These are phyloP conservation scores for Ceratocystis papillata DNA, from an alignment of 2,329 filamentous ascomycete genomes.

Conservation along the genomic window DNA sequence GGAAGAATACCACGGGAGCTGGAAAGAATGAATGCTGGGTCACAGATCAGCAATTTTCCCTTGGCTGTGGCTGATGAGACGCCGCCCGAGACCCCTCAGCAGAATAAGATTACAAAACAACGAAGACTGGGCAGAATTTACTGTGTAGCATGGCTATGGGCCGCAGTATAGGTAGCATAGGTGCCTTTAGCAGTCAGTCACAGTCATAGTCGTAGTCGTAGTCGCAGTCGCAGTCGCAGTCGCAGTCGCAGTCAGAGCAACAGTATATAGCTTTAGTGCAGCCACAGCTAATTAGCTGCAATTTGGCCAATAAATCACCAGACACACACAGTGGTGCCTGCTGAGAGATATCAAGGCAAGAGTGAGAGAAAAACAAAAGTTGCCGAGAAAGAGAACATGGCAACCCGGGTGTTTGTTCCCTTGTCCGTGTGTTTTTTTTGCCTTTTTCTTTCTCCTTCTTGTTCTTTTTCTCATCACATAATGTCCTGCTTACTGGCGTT, in stretches of 20 bases:
- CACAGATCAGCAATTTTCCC: too few relatives aligned
- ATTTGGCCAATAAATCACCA: background rate
- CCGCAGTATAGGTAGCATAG: too few relatives aligned
- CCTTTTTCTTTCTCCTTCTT: background rate
- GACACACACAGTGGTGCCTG: background rate
- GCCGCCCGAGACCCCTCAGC: too few relatives aligned
- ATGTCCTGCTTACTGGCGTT: too few relatives aligned
- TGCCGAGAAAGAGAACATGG: background rate
- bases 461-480: background rate
- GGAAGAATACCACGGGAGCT: background rate
- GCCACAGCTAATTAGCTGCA: background rate
- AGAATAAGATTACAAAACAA: too few relatives aligned
- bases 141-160: too few relatives aligned
- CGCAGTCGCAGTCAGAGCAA: background rate
- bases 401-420: background rate
- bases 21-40: background rate
- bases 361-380: background rate
- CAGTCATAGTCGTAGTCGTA: background rate
- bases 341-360: background rate
- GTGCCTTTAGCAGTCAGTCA: too few relatives aligned
- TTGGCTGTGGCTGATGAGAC: too few relatives aligned
- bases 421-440: background rate
- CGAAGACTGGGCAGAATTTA: too few relatives aligned
- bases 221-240: background rate
- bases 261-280: background rate